Base-by-base conservation (phyloP, 2,329 filamentous ascomycete genomes). In the Zymoseptoria pseudotritici region DNA sequence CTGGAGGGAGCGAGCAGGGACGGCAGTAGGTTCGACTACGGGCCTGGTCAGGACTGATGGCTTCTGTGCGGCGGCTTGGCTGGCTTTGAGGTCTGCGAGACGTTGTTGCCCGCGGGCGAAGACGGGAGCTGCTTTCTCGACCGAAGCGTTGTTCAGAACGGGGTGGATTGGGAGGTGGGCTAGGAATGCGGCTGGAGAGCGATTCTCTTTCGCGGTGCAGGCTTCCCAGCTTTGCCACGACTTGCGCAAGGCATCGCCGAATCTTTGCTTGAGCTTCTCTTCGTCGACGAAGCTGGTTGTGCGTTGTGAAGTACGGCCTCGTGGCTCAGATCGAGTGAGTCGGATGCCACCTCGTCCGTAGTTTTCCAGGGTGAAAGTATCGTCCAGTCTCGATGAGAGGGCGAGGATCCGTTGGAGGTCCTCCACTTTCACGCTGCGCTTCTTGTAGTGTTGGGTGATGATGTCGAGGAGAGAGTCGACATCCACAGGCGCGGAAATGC, bases 51-150 rank as follows among this genome's bases (percentile, higher is more conserved):
- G 17, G 36, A 46, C 7, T n/a, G 36, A 46, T 6, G 36, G 36
- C 68, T 64, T 66, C 1, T 70, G 72, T 64, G 61, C 62, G 65
- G 61, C 62, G 24, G 66, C 62, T 57, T 64, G 66, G 61, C 79
- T 83, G 54, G 81, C 79, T 72, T 87, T 89, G 66, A 92, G 78
- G 55, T 88, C 85, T 59, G 85, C 80, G n/a, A 92, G 78, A 7
- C 86, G 82, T 61, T 82, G 83, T 65, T 89, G 86, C 29, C 88
- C 88, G 69, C 86, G 89, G 54, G 81, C 79, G 26, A 87, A 77
- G 5, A 87, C 66, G 1, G 84, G 82, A 11, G 83, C 81, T 20
- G 81, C 77, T 58, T 82, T 83, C 49, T 60, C 60, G 26, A 75
- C 71, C 0, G 82, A 82, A 4, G 78, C 74, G 70, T 82, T 83